Percentiles rank a stretch among this genome's conserved stretches.
Evolutionary conservation across 108 stramenopile species (phyloP).

Genomic region (Mayamaea pseudoterrestris): DNA sequence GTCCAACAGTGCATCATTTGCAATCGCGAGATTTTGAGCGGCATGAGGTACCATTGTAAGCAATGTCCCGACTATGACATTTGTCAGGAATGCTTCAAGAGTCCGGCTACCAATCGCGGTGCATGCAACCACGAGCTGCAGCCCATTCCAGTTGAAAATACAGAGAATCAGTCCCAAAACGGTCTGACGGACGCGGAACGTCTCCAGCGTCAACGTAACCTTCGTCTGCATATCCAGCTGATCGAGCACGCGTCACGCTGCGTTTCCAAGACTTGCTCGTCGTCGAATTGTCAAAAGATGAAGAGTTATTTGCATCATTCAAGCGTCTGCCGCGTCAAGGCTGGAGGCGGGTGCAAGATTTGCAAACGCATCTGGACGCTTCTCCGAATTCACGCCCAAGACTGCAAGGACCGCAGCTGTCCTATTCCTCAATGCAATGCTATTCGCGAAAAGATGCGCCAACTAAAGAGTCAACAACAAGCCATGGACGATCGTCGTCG

Average conservation of each 20-base stretch:
- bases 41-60: conserved; percentile 76
- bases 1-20: conserved; percentile 82
- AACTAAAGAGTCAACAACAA: conserved; percentile 80
- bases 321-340: conserved; percentile 59
- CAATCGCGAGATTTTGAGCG: conserved; percentile 69
- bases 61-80: conserved; percentile 87
- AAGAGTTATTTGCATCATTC: conserved; percentile 84
- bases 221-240: conserved; percentile 90
- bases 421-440: conserved; percentile 88
- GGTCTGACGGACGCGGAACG: conserved; percentile 65
- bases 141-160: conserved; percentile 49
- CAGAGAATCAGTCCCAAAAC: conserved; percentile 22
- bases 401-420: conserved; percentile 79
- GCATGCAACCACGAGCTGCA: conserved; percentile 63
- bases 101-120: conserved; percentile 63
- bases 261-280: conserved; percentile 60
- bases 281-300: conserved; percentile 92
- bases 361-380: conserved; percentile 94
- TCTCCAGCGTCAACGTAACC: conserved; percentile 69
- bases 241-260: conserved; percentile 94
- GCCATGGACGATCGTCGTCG: conserved; percentile 87
- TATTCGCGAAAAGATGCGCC: conserved; percentile 80
- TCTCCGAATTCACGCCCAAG: conserved; percentile 88
- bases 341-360: conserved; percentile 83
- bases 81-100: conserved; percentile 70